These are phyloP conservation scores for Neodidymelliopsis sp. DNA, from an alignment of 2,329 filamentous ascomycete genomes.

Conservation along the genomic window DNA sequence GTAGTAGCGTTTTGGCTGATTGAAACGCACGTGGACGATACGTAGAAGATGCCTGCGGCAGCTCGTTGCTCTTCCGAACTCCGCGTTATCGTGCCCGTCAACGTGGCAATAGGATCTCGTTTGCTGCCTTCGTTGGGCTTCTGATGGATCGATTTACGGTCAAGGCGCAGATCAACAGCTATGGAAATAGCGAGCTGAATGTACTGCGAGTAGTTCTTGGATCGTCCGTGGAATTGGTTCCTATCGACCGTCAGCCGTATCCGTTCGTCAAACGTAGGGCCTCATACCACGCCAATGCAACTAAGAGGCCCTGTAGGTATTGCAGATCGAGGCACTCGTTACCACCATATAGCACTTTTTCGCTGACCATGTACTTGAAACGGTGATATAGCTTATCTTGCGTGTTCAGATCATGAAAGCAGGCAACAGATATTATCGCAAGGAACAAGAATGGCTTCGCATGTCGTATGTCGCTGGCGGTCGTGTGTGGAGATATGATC, in stretches of 20 bases:
- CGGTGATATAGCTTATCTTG: conserved; percentile 45
- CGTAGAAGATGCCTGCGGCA: conserved; percentile 54
- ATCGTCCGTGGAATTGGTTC: conserved; percentile 43
- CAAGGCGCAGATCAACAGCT: conserved; percentile 41
- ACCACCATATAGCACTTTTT: conserved; percentile 41
- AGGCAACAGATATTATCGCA: conserved; percentile 36
- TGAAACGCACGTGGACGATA: conserved; percentile 52
- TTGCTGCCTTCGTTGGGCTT: conserved; percentile 30
- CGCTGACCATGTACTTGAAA: conserved; percentile 40
- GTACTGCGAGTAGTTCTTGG: conserved; percentile 42
- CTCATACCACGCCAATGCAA: conserved; percentile 40
- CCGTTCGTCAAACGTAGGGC: neutral
- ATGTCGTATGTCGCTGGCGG: conserved; percentile 35
- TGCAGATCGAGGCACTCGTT: conserved; percentile 36
- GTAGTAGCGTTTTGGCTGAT: neutral
- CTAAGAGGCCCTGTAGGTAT: conserved; percentile 39
- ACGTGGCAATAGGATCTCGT: conserved; percentile 31
- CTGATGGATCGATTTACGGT: conserved; percentile 32
- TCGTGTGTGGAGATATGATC: conserved; percentile 35
- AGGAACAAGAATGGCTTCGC: conserved; percentile 42
- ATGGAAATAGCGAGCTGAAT: conserved; percentile 42
- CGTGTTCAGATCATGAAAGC: conserved; percentile 43
- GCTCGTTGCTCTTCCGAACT: conserved; percentile 55
- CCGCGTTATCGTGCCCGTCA: conserved; percentile 29
- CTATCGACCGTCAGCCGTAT: conserved; percentile 20